Conservation (phyloP, 2,329 filamentous ascomycete species). For the Phaeosphaeria sp. region DNA sequence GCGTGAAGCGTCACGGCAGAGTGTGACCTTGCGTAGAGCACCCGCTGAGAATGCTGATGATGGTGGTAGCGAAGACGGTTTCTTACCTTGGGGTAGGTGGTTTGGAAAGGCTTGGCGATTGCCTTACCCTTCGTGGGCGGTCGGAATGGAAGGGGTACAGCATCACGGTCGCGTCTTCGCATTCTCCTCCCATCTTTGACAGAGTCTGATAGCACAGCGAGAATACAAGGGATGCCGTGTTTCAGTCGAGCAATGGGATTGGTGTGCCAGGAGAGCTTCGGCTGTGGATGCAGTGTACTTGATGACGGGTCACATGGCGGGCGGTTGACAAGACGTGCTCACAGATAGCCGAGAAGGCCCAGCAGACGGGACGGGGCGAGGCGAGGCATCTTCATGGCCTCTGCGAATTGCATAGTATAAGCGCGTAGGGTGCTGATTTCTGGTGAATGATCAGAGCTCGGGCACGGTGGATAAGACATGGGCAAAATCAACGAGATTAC, state of each 20-base stretch:
- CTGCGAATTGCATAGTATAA: background rate
- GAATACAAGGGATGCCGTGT: conserved; percentile 16
- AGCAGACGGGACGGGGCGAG: background rate
- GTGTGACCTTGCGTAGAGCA: conserved; percentile 36
- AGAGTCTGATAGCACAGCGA: conserved; percentile 18
- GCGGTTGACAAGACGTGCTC: background rate
- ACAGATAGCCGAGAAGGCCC: background rate
- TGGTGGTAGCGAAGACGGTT: conserved; percentile 26
- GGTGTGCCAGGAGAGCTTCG: background rate
- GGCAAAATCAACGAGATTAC: background rate
- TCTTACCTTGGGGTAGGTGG: conserved; percentile 20
- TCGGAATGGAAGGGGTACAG: conserved; percentile 34
- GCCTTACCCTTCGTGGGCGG: conserved; percentile 25
- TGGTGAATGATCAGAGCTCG: background rate
- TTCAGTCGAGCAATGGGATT: background rate
- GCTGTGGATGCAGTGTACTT: background rate
- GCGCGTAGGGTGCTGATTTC: background rate
- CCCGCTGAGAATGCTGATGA: conserved; percentile 29
- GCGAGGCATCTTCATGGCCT: background rate
- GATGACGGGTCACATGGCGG: background rate
- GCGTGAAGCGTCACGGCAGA: conserved; percentile 32
- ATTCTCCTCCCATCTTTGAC: conserved; percentile 16
- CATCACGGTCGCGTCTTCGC: conserved; percentile 23
- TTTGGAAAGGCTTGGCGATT: conserved; percentile 24
- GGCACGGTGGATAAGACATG: background rate